phyloP scores from a whole-genome alignment of 805 yeast genomes.

The Metschnikowia continentalis region DNA sequence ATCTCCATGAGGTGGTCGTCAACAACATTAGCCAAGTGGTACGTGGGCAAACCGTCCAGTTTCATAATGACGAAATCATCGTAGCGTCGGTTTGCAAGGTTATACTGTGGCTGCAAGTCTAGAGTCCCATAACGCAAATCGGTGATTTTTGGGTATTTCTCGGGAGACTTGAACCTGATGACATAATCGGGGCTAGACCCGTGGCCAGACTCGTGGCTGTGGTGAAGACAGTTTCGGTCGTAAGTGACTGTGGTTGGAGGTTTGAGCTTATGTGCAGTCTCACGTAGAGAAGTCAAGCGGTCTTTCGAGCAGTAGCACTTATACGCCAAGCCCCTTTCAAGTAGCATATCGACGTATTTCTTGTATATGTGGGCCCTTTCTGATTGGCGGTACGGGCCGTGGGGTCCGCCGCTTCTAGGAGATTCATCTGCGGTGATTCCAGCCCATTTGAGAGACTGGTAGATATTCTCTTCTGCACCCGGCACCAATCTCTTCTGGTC shows the following conservation, averaged over 20 bases:
- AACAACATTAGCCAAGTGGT: constrained; percentile 92
- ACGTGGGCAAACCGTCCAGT: constrained; percentile 94
- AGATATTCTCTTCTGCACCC: constrained; percentile 81
- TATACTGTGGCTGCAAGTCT: constrained; percentile 75
- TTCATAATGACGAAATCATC: constrained; percentile 89
- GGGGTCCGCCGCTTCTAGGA: constrained; percentile 53
- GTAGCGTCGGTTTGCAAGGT: constrained; percentile 63
- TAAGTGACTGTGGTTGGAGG: constrained; percentile 94
- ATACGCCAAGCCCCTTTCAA: constrained; percentile 72
- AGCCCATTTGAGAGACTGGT: constrained; percentile 74
- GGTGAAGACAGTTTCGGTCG: constrained; percentile 69
- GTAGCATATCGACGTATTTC: constrained; percentile 51
- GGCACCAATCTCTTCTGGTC: constrained; percentile 74
- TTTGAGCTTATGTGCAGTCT: constrained; percentile 64
- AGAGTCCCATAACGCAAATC: constrained; percentile 79
- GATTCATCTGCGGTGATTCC: constrained; percentile 79
- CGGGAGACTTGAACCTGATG: constrained; percentile 76
- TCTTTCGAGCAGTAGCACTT: constrained; percentile 84
- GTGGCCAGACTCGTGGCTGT: constrained; percentile 34
- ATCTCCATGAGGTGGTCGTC: constrained; percentile 93
- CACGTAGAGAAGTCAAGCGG: constrained; percentile 61
- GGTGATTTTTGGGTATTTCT: constrained; percentile 55
- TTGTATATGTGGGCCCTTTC: constrained; percentile 66
- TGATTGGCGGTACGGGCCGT: constrained; percentile 82
- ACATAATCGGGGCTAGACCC: constrained; percentile 48